Evolutionary conservation across 2,329 filamentous ascomycete species (phyloP).

Genomic region (Pseudonectria buxi): DNA sequence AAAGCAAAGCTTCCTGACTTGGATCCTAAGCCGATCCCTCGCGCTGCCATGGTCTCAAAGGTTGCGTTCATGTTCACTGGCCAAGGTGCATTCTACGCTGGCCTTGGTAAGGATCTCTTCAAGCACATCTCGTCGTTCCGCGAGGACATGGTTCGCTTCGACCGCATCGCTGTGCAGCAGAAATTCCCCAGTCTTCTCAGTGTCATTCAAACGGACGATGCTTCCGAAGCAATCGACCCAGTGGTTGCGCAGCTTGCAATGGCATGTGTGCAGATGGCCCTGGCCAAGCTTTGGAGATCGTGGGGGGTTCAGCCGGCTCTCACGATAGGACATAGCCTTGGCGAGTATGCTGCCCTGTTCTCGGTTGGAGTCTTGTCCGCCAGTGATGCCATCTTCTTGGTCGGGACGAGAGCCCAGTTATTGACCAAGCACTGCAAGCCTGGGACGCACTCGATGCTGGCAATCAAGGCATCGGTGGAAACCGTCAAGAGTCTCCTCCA

Average conservation of each 20-base stretch:
- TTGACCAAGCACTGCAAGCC: slow-evolving; percentile 46
- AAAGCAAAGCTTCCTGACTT: slow-evolving; percentile 6
- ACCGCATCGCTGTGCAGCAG: slow-evolving; percentile 24
- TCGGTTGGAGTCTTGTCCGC: slow-evolving; percentile 53
- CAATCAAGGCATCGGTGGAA: slow-evolving; percentile 8
- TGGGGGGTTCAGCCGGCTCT: slow-evolving; percentile 33
- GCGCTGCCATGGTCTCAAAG: slow-evolving; percentile 8
- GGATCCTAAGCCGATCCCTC: slow-evolving; percentile 12
- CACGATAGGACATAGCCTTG: slow-evolving; percentile 45
- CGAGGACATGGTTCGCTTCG: slow-evolving; percentile 25
- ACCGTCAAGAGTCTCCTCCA: slow-evolving; percentile 3
- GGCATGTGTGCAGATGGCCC: slow-evolving; percentile 33
- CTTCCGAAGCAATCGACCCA: slow-evolving; percentile 8
- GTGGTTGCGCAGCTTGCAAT: slow-evolving; percentile 32
- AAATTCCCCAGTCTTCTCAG: slow-evolving; percentile 33
- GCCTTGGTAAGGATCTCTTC: slow-evolving; percentile 29
- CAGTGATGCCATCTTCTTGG: slow-evolving; percentile 54
- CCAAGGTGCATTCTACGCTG: slow-evolving; percentile 33
- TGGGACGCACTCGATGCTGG: slow-evolving; percentile 26
- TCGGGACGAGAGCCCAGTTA: slow-evolving; percentile 50
- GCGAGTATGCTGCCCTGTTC: slow-evolving; percentile 57
- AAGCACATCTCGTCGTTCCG: slow-evolving; percentile 25
- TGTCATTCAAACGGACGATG: slow-evolving; percentile 37
- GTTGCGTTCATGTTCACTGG: slow-evolving; percentile 40
- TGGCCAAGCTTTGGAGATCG: slow-evolving; percentile 26